Evolutionary conservation across 1,284 basidiomycete species (phyloP).

Genomic region (Ceratorhiza oryzae-sativae): DNA sequence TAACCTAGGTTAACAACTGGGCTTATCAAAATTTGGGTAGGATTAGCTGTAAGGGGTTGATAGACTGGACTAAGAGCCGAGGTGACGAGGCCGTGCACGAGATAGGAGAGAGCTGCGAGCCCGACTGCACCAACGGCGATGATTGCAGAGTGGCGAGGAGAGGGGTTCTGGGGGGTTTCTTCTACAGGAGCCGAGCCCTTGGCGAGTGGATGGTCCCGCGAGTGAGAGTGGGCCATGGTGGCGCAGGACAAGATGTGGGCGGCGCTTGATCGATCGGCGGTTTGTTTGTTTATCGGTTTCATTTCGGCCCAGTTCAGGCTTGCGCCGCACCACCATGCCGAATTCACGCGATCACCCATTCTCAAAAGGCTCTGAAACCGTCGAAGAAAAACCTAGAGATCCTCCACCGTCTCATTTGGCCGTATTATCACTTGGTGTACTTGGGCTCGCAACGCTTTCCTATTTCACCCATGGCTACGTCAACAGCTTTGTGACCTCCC

Average conservation of each 20-base stretch:
- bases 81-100: neutral
- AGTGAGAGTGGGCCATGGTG: neutral
- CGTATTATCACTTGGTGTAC: neutral
- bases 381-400: slow-evolving; percentile 5
- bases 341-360: slow-evolving; percentile 18
- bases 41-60: neutral
- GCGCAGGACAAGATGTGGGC: neutral
- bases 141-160: neutral
- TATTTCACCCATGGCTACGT: slow-evolving; percentile 1
- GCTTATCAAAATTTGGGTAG: neutral
- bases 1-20: slow-evolving; percentile 45
- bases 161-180: slow-evolving; percentile 1
- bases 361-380: slow-evolving; percentile 1
- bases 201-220: slow-evolving; percentile 25
- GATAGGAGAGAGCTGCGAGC: neutral
- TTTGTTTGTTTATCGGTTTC: neutral
- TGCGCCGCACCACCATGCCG: neutral
- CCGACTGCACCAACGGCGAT: neutral
- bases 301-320: neutral
- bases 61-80: neutral
- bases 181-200: slow-evolving; percentile 19
- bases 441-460: neutral
- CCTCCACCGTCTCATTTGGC: slow-evolving; percentile 21
- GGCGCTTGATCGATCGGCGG: neutral
- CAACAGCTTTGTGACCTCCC: neutral